Evolutionary conservation across 805 yeast genomes (phyloP).

Genomic region (Cyberlindnera misumaiensis): DNA sequence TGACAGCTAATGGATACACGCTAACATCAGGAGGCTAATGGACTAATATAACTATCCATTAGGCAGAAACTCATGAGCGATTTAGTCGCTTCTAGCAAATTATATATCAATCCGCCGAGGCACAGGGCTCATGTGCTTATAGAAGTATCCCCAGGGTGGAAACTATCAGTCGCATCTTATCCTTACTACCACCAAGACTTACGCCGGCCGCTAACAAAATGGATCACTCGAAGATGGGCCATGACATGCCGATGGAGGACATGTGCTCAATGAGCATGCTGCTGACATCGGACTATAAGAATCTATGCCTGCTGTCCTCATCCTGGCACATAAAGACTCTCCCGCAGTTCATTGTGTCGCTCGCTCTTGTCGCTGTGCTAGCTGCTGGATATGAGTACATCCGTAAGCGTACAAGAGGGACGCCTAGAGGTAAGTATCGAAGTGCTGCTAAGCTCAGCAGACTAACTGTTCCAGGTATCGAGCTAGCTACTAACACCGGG

Average conservation of each 20-base stretch:
- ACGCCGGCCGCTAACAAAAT: slow-evolving; percentile 8
- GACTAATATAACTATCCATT: too few relatives aligned
- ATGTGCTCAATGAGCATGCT: slow-evolving; percentile 64
- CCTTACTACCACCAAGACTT: neutral
- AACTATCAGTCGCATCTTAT: too few relatives aligned
- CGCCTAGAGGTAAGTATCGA: slow-evolving; percentile 16
- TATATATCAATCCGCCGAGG: too few relatives aligned
- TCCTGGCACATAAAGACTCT: slow-evolving; percentile 73
- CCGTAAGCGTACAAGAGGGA: slow-evolving; percentile 24
- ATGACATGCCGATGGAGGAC: slow-evolving; percentile 20
- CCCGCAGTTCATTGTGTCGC: slow-evolving; percentile 43
- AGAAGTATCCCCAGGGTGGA: too few relatives aligned
- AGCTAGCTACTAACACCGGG: slow-evolving; percentile 5
- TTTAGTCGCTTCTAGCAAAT: too few relatives aligned
- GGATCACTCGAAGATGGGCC: slow-evolving; percentile 21
- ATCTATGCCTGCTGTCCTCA: slow-evolving; percentile 64
- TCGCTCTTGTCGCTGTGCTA: slow-evolving; percentile 40
- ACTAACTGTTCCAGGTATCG: slow-evolving; percentile 7
- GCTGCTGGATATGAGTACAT: slow-evolving; percentile 58
- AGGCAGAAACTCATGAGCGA: too few relatives aligned
- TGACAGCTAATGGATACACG: too few relatives aligned
- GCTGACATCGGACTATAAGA: slow-evolving; percentile 71
- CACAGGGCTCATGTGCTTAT: too few relatives aligned
- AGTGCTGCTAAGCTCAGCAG: neutral
- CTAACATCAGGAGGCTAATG: too few relatives aligned